Percentiles rank a stretch among this genome's conserved stretches.
These are phyloP conservation scores for Bothriochloa decipiens DNA, from an alignment of 176 grass and related monocot genomes.

Conservation along the genomic window DNA sequence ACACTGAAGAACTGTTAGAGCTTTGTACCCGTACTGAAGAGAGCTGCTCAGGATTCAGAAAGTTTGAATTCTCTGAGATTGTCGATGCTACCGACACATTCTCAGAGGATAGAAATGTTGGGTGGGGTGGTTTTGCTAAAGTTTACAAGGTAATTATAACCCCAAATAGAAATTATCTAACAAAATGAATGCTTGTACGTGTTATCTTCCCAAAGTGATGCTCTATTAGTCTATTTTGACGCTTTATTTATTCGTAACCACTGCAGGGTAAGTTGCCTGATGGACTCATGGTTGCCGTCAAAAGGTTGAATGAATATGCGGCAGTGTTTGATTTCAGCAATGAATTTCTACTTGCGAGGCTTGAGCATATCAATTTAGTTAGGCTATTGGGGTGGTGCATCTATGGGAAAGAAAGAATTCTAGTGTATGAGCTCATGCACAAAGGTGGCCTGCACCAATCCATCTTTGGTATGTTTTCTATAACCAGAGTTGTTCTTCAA, in stretches of 20 bases:
- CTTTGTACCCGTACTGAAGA: constrained; percentile 38
- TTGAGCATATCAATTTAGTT: constrained; percentile 29
- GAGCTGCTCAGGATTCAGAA: constrained; percentile 32
- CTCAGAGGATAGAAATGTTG: not conserved
- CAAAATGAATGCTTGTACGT: not conserved
- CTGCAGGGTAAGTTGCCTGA: constrained; percentile 42
- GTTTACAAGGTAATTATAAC: constrained; percentile 45
- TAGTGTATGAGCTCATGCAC: constrained; percentile 36
- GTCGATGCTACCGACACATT: constrained; percentile 23
- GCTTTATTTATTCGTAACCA: not conserved
- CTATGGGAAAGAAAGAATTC: constrained; percentile 29
- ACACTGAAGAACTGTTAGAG: constrained; percentile 19
- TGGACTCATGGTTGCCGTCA: constrained; percentile 36
- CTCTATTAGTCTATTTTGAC: not conserved
- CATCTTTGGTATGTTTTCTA: constrained; percentile 37
- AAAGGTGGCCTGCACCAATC: not conserved
- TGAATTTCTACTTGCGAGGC: constrained; percentile 37
- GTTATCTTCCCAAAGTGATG: not conserved
- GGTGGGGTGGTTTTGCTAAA: constrained; percentile 34
- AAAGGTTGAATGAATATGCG: constrained; percentile 10
- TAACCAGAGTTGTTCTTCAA: not conserved
- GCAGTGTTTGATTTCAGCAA: constrained; percentile 5
- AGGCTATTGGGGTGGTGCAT: constrained; percentile 46
- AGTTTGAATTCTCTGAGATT: constrained; percentile 33
- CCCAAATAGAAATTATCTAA: not conserved